Evolutionary conservation across 148 eudicot species (phyloP).

Genomic region (Rheum nobile): DNA sequence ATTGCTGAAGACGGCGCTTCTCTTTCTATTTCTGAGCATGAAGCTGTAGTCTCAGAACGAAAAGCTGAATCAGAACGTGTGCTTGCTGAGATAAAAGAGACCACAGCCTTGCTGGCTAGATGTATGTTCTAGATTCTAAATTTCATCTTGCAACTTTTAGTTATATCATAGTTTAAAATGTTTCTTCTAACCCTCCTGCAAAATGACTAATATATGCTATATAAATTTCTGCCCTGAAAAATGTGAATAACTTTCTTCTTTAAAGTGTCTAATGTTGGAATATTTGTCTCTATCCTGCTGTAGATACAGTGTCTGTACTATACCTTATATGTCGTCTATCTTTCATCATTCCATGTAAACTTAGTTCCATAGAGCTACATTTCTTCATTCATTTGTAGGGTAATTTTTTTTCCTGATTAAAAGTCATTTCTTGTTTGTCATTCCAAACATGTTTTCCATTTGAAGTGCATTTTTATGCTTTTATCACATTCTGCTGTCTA

Average conservation of each 20-base stretch:
- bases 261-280: not conserved
- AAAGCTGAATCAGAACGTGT: constrained; percentile 46
- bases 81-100: constrained; percentile 41
- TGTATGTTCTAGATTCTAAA: constrained; percentile 32
- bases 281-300: not conserved
- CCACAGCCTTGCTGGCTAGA: constrained; percentile 26
- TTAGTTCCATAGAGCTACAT: not conserved
- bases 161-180: not conserved
- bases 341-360: not conserved
- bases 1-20: constrained; percentile 36
- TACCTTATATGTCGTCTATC: not conserved
- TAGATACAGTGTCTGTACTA: not conserved
- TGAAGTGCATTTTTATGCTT: not conserved
- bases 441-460: not conserved
- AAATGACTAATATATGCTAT: not conserved
- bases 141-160: not conserved
- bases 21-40: constrained; percentile 59
- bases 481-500: not conserved
- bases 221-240: not conserved
- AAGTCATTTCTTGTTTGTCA: not conserved
- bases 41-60: constrained; percentile 34
- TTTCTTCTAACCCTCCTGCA: not conserved
- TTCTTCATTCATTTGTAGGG: not conserved
- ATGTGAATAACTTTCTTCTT: not conserved
- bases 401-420: not conserved